phyloP scores from a whole-genome alignment of 2,329 filamentous ascomycete species.

The Tolypocladium pustulatum region DNA sequence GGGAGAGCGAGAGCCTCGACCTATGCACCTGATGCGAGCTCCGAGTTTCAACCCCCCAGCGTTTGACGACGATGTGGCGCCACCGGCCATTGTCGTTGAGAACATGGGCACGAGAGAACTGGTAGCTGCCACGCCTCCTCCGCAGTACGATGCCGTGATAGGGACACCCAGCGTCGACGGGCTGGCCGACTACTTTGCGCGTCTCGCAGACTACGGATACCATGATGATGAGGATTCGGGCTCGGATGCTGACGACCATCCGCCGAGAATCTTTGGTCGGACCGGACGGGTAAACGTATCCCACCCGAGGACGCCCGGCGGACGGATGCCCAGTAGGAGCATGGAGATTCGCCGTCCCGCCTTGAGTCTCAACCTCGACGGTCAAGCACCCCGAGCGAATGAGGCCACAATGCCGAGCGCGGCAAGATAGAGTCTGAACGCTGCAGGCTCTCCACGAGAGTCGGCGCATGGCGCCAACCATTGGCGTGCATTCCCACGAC shows the following conservation, averaged over 20 bases:
- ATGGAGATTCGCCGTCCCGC: constrained; percentile 38
- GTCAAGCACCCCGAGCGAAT: neutral
- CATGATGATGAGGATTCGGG: constrained; percentile 26
- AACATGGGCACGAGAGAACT: constrained; percentile 6
- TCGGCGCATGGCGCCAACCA: neutral
- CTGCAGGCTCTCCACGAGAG: neutral
- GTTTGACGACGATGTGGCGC: constrained; percentile 61
- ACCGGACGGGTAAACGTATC: constrained; percentile 46
- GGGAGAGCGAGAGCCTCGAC: constrained; percentile 40
- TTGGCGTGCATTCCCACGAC: neutral
- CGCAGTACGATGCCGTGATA: constrained; percentile 72
- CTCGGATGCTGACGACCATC: constrained; percentile 32
- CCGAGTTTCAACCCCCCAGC: constrained; percentile 84
- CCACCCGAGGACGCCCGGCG: constrained; percentile 44
- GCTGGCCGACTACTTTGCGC: constrained; percentile 77
- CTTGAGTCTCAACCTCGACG: constrained; percentile 3
- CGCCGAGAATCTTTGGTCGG: constrained; percentile 36
- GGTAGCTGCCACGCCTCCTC: constrained; percentile 63
- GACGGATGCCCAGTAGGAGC: constrained; percentile 44
- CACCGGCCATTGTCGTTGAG: constrained; percentile 18
- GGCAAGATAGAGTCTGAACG: neutral
- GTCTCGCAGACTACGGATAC: constrained; percentile 62
- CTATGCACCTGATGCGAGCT: constrained; percentile 73
- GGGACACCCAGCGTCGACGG: constrained; percentile 57
- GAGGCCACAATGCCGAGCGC: neutral